A percentile compares a stretch with the other conserved stretches of the same genome.
phyloP scores from a whole-genome alignment of 345 rosid genomes.

The Salix caprea region DNA sequence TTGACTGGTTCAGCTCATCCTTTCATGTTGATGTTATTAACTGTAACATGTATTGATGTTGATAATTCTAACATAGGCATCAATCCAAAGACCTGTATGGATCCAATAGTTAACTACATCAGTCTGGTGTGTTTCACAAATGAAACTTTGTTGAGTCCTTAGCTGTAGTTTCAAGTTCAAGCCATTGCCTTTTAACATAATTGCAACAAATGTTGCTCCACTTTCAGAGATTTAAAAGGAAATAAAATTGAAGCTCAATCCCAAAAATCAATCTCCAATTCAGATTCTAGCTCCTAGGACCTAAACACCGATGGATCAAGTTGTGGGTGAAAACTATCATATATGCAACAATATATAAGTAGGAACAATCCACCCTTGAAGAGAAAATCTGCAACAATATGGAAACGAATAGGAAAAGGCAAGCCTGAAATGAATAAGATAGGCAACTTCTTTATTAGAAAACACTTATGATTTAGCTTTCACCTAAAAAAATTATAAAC shows the following conservation, averaged over 20 bases:
- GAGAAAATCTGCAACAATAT: background rate
- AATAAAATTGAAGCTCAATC: background rate
- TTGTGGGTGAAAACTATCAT: background rate
- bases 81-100: conserved; percentile 72
- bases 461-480: too few species aligned
- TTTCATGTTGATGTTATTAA: too few species aligned
- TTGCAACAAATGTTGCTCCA: background rate
- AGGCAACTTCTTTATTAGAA: too few species aligned
- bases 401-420: background rate
- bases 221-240: background rate
- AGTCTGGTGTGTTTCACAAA: background rate
- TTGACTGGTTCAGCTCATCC: too few species aligned
- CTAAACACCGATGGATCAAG: background rate
- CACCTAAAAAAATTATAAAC: too few species aligned
- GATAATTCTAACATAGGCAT: conserved; percentile 36
- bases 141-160: background rate
- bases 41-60: too few species aligned
- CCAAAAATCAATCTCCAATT: background rate
- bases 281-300: background rate
- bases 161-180: background rate
- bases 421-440: conserved; percentile 43
- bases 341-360: background rate
- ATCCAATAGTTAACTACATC: background rate
- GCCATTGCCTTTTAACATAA: background rate
- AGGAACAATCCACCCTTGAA: background rate